A percentile compares a stretch with the other conserved stretches of the same genome.
These are phyloP conservation scores for Fusarium temperatum DNA, from an alignment of 2,329 filamentous ascomycete genomes.

Conservation along the genomic window DNA sequence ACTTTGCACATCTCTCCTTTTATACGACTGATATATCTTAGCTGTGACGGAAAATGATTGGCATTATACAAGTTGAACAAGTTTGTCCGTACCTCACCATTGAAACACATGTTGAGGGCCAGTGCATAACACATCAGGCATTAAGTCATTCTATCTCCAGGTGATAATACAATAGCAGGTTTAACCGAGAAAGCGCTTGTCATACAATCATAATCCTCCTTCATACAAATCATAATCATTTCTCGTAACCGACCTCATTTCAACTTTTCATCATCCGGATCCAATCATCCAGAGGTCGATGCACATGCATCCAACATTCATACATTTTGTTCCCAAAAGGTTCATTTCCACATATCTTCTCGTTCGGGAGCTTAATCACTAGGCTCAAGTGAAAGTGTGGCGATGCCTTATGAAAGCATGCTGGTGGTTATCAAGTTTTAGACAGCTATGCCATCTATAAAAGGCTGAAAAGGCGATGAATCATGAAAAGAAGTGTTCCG, in stretches of 20 bases:
- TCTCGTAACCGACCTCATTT: slow-evolving; percentile 6
- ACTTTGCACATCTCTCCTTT: not conserved
- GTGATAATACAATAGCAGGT: slow-evolving; percentile 16
- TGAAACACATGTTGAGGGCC: not conserved
- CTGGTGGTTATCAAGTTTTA: not conserved
- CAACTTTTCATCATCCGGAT: not conserved
- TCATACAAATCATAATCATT: slow-evolving; percentile 9
- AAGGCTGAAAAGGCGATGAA: not conserved
- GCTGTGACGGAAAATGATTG: not conserved
- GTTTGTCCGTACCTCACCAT: not conserved
- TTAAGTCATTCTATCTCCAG: not conserved
- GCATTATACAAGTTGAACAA: not conserved
- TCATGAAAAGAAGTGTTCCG: slow-evolving; percentile 1
- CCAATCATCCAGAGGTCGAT: slow-evolving; percentile 7
- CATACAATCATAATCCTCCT: slow-evolving; percentile 14
- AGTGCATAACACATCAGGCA: not conserved
- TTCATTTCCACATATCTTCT: not conserved
- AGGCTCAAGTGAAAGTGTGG: not conserved
- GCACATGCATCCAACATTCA: slow-evolving; percentile 2
- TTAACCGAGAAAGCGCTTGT: not conserved
- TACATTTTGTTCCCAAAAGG: slow-evolving; percentile 4
- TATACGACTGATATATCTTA: not conserved
- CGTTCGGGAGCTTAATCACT: not conserved
- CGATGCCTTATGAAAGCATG: not conserved
- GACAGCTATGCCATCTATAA: not conserved